Conservation (phyloP, 2,329 filamentous ascomycete genomes). For the Neoascochyta sp. region DNA sequence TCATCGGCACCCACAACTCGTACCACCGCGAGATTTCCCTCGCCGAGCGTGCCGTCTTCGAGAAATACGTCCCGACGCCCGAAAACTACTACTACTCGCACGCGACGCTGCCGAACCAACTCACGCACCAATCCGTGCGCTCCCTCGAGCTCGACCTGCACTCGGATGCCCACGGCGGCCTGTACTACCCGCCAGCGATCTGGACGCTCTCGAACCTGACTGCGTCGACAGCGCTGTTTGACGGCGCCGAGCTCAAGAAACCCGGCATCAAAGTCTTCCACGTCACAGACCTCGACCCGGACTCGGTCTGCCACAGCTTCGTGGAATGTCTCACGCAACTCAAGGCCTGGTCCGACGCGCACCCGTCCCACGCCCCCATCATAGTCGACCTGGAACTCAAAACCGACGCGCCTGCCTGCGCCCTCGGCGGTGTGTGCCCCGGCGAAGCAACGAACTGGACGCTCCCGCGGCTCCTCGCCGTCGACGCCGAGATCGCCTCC, state of each 20-base stretch:
- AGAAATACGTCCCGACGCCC: constrained; percentile 36
- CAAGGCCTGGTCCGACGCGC: constrained; percentile 44
- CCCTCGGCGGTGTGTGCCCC: constrained; percentile 37
- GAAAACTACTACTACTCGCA: constrained; percentile 50
- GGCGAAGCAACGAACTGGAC: constrained; percentile 46
- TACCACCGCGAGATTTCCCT: constrained; percentile 49
- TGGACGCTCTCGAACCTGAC: constrained; percentile 42
- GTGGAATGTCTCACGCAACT: constrained; percentile 44
- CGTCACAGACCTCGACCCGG: constrained; percentile 49
- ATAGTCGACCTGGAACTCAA: constrained; percentile 52
- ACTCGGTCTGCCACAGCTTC: constrained; percentile 48
- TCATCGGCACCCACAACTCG: constrained; percentile 52
- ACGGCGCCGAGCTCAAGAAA: constrained; percentile 39
- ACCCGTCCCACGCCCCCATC: constrained; percentile 47
- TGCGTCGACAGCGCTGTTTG: constrained; percentile 38
- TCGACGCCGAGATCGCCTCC: constrained; percentile 49
- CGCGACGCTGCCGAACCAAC: constrained; percentile 44
- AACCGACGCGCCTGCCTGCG: constrained; percentile 37
- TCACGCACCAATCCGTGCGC: constrained; percentile 46
- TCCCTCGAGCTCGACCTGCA: constrained; percentile 50
- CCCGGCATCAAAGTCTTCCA: constrained; percentile 51
- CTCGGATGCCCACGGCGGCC: constrained; percentile 48
- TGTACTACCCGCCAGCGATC: constrained; percentile 47
- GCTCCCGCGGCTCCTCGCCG: constrained; percentile 40
- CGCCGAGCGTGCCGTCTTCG: constrained; percentile 42